A percentile compares a stretch with the other conserved stretches of the same genome.
Conservation (phyloP, 257 asterid species). For the Echium plantagineum region DNA sequence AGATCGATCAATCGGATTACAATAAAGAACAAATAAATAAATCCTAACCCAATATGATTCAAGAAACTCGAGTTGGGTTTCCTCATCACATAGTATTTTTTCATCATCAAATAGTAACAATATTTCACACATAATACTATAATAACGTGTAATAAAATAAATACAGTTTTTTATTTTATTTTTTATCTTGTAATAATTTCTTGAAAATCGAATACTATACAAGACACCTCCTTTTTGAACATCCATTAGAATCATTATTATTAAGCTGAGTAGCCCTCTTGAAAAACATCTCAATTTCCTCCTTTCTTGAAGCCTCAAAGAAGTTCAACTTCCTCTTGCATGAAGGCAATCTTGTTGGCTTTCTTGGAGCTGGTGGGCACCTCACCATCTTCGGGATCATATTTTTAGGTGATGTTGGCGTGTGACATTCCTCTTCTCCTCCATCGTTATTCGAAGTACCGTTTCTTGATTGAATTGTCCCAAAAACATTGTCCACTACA, state of each 20-base stretch:
- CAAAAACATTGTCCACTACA: not conserved
- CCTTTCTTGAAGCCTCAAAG: conserved; percentile 23
- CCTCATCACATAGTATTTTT: too few species aligned
- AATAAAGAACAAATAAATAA: too few species aligned
- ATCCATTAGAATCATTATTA: conserved; percentile 1
- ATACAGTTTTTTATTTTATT: not conserved
- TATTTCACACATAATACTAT: conserved; percentile 4
- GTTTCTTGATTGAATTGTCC: not conserved
- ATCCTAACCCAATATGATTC: too few species aligned
- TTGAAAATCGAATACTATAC: conserved; percentile 1
- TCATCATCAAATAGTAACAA: not conserved
- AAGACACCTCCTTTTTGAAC: conserved; percentile 25
- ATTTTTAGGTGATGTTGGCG: conserved; percentile 34
- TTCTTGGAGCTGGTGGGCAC: conserved; percentile 66
- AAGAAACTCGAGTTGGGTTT: not conserved
- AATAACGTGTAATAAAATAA: conserved; percentile 10
- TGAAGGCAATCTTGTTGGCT: conserved; percentile 22
- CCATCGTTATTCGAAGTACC: conserved; percentile 2
- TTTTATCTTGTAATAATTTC: too few species aligned
- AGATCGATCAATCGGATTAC: not conserved
- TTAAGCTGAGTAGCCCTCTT: conserved; percentile 10
- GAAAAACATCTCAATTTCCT: conserved; percentile 46
- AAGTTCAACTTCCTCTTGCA: conserved; percentile 38
- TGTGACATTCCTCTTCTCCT: conserved; percentile 30
- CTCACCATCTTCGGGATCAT: conserved; percentile 29